Evolutionary conservation across 2,329 filamentous ascomycete species (phyloP).

Genomic region (Microsporum ferrugineum): DNA sequence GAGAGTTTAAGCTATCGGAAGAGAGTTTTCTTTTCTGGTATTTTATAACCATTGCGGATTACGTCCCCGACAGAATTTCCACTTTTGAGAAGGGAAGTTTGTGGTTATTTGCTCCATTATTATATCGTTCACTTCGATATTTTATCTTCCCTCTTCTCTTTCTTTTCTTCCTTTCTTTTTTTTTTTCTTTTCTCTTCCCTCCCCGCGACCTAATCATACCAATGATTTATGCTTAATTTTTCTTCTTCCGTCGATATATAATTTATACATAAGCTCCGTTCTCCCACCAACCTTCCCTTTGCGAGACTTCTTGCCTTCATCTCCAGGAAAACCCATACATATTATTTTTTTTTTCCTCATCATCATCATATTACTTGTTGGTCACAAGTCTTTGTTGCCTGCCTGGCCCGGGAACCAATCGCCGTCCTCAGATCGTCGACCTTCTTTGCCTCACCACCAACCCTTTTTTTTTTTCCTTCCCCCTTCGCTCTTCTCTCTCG

Average conservation of each 20-base stretch:
- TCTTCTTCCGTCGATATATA: constrained; percentile 1
- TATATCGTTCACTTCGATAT: constrained; percentile 2
- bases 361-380: neutral
- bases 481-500: neutral
- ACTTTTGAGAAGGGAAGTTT: neutral
- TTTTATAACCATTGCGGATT: neutral
- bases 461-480: neutral
- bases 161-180: neutral
- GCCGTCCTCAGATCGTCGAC: neutral
- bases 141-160: neutral
- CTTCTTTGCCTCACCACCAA: neutral
- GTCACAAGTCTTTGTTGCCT: neutral
- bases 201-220: constrained; percentile 3
- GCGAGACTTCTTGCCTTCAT: constrained; percentile 3
- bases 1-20: constrained; percentile 4
- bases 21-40: neutral
- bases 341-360: neutral
- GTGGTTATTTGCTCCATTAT: constrained; percentile 4
- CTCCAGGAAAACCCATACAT: neutral
- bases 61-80: neutral
- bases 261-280: constrained; percentile 4
- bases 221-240: constrained; percentile 8
- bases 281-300: neutral
- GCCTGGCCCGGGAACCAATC: constrained; percentile 2
- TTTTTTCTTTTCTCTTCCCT: neutral